phyloP scores from a whole-genome alignment of 352 stramenopile species.

The Phytopythium helicoides region DNA sequence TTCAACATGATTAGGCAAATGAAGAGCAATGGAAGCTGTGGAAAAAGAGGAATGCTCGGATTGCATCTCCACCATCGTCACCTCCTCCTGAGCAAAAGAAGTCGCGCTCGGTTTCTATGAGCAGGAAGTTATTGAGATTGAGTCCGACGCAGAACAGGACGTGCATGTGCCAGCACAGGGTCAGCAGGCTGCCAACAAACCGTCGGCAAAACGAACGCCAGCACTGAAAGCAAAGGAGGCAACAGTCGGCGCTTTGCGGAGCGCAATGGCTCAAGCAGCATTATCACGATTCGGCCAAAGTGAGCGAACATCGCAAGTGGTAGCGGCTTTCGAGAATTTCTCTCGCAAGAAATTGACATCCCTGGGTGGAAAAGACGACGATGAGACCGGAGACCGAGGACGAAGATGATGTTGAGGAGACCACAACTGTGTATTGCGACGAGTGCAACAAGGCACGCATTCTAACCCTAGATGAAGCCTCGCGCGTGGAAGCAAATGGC shows the following conservation, averaged over 20 bases:
- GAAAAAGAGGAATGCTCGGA: conserved; percentile 33
- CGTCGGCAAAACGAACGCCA: conserved; percentile 7
- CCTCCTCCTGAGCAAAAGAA: conserved; percentile 1
- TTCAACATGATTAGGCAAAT: conserved; percentile 57
- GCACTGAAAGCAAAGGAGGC: conserved; percentile 27
- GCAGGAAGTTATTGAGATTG: conserved; percentile 3
- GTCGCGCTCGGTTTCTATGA: background rate
- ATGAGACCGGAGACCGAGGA: conserved; percentile 29
- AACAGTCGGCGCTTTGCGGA: conserved; percentile 31
- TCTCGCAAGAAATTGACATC: background rate
- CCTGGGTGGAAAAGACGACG: conserved; percentile 3
- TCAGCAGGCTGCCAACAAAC: background rate
- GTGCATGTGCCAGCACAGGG: background rate
- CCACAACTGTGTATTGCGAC: conserved; percentile 79
- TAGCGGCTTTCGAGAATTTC: conserved; percentile 31
- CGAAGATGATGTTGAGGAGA: conserved; percentile 55
- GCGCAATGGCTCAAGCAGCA: conserved; percentile 52
- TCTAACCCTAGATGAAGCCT: conserved; percentile 44
- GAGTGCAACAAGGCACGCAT: conserved; percentile 79
- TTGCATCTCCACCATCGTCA: background rate
- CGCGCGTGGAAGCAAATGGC: conserved; percentile 19
- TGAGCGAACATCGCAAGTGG: conserved; percentile 35
- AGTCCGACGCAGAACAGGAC: background rate
- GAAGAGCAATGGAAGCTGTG: conserved; percentile 66
- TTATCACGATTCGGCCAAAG: conserved; percentile 48